Percentiles rank a stretch among this genome's conserved stretches.
phyloP scores from a whole-genome alignment of 257 asterid species.

The Hygrophila difformis region DNA sequence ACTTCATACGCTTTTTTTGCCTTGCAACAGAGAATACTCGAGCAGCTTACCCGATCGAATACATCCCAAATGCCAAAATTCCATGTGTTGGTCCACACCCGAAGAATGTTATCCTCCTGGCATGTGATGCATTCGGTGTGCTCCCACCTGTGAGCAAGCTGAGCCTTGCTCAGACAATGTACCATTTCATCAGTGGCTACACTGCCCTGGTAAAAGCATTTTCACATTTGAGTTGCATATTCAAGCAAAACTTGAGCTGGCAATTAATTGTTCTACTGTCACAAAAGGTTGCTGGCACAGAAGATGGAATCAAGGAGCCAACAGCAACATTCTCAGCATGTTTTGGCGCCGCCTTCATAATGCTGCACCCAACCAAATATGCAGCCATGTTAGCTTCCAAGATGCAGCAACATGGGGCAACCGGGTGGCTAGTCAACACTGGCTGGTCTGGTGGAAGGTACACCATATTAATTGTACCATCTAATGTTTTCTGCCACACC shows the following conservation, averaged over 20 bases:
- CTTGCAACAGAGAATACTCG: conserved; percentile 54
- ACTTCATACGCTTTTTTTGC: neutral
- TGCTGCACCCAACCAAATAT: conserved; percentile 74
- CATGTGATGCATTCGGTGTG: conserved; percentile 88
- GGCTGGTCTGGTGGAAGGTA: conserved; percentile 92
- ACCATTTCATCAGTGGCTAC: conserved; percentile 84
- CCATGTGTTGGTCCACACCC: conserved; percentile 89
- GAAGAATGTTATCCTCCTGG: conserved; percentile 61
- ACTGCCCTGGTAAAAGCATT: conserved; percentile 58
- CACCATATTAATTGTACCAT: too few relatives aligned
- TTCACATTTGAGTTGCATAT: neutral
- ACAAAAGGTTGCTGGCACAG: conserved; percentile 76
- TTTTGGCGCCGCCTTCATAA: conserved; percentile 79
- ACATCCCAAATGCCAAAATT: conserved; percentile 72
- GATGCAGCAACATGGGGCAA: conserved; percentile 71
- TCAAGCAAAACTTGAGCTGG: too few relatives aligned
- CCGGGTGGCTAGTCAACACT: conserved; percentile 86
- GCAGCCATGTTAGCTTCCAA: conserved; percentile 75
- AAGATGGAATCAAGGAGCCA: conserved; percentile 81
- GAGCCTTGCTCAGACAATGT: conserved; percentile 72
- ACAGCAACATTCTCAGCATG: conserved; percentile 80
- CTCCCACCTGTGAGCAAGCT: conserved; percentile 85
- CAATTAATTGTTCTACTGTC: neutral
- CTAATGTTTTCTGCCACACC: too few relatives aligned
- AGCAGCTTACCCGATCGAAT: conserved; percentile 79